Base-by-base conservation (phyloP, 352 stramenopile species). In the Pythium utonaiense region DNA sequence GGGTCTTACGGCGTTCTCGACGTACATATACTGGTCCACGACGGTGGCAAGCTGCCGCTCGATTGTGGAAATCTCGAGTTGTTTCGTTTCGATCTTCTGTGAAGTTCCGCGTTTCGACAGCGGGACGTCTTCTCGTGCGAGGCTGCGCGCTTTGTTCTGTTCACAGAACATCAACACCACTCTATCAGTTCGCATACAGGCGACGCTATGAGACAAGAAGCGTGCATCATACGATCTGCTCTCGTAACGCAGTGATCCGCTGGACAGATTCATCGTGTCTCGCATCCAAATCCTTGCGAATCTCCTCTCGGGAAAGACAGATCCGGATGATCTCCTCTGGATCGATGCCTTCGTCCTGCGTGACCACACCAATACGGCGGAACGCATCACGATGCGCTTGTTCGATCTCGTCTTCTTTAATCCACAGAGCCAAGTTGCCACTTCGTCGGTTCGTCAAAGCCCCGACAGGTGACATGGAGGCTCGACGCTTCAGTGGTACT, bases 11-110 rank as follows among this genome's bases (percentile, higher is more conserved):
- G 69, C 82, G 58, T 91, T 79, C 33, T 94, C 81, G 1, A 92
- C 82, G 60, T 86, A 94, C 72, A 87, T 86, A 57, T 89, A 94
- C 60, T 92, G 78, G 25, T 94, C 82, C 17, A 91, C 69, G n/a
- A 91, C 75, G 0, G 79, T 90, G 12, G 76, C 71, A 27, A 94
- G 64, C 7, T 71, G 64, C 6, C 77, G 77, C 44, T 92, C 82
- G 10, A 86, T 64, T 19, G 53, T 78, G 5, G 73, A 86, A 30
- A 89, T 75, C 61, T 88, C 83, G 33, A 89, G 62, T 53, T 90
- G 77, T 49, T 84, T 86, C n/a, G 61, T 78, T 58, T 90, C 81
- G 7, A 91, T 70, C 19, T 76, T 75, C 57, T 91, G 79, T 1
- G 78, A 86, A 17, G 77, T 90, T 1, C 73, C 76, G 10, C 79